Evolutionary conservation across 768 basidiomycete genomes (phyloP), one percentile per base, ranked within the genome.

Genomic region (Lactifluus pinguis): DNA sequence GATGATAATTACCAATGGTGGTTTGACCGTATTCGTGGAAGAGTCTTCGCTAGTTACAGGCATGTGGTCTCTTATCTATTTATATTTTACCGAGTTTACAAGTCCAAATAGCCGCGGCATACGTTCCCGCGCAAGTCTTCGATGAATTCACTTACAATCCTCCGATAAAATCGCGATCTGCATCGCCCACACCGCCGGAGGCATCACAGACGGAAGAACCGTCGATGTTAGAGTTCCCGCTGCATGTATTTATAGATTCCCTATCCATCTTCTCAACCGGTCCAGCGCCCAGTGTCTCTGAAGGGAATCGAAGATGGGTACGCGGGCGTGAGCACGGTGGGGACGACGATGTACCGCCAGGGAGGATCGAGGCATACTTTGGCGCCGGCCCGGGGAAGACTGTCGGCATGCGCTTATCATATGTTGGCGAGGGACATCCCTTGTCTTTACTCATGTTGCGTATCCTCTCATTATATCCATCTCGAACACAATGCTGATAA

Each of bases 251-350:
- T 53, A 81, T 97, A 62, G 93, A 97, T 65, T 94, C 91, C 68
- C 77, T 99, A 36, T 95, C 95, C 68, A 86, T 98, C 57, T 98
- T 95, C 68, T 95, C 95, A 32, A 89, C 92, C 11, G 90, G 1
- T 72, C 73, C 5, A 72, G 76, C 42, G 68, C 73, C 36, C 67
- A 55, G 63, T 66, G 53, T 47, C 19, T 49, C 55, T 25, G 65
- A 61, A 69, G n/a, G 67, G 55, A 76, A 73, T 65, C 82, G 76
- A 68, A 77, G 74, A 58, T 83, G 80, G 79, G 76, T 74, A 57
- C 74, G 72, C 54, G 71, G 74, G 39, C 60, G 60, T 49, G 79
- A 74, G 0, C 81, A 80, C 13, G 80, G 81, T 44, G 74, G 76
- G 48, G 76, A 75, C 32, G 70, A 66, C 42, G 72, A 72, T 48